Evolutionary conservation across 2,329 filamentous ascomycete genomes (phyloP).

Genomic region (Fusarium abutilonis): DNA sequence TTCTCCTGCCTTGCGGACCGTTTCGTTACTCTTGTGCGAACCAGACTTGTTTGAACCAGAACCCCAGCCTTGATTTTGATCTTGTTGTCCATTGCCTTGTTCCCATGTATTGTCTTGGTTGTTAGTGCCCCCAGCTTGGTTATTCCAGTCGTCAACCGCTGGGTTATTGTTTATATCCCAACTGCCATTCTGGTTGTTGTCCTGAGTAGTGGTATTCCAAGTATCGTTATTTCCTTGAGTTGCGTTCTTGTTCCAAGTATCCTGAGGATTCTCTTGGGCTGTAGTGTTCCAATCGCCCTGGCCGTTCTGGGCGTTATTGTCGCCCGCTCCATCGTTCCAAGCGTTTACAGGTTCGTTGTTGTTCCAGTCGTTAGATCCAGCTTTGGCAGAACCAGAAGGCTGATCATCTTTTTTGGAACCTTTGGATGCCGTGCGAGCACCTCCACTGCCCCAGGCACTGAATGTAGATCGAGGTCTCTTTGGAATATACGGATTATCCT

Average conservation of each 20-base stretch:
- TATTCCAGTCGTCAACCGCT: conserved; percentile 13
- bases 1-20: conserved; percentile 24
- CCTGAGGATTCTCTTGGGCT: conserved; percentile 5
- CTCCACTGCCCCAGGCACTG: conserved; percentile 29
- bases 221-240: neutral
- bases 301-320: conserved; percentile 12
- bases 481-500: conserved; percentile 44
- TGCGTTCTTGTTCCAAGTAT: neutral
- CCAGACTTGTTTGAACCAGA: conserved; percentile 25
- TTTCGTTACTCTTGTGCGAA: conserved; percentile 34
- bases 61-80: conserved; percentile 10
- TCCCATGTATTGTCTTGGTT: conserved; percentile 7
- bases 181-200: neutral
- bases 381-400: conserved; percentile 17
- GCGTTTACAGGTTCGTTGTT: conserved; percentile 15
- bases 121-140: conserved; percentile 6
- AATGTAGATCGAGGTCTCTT: conserved; percentile 34
- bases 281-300: conserved; percentile 3
- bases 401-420: conserved; percentile 26
- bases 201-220: neutral
- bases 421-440: conserved; percentile 24
- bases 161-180: conserved; percentile 19
- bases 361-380: conserved; percentile 29
- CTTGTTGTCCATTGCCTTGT: conserved; percentile 16
- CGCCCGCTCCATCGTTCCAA: conserved; percentile 28